Base-by-base conservation (phyloP, 805 yeast species). In the Candida tallmaniae region DNA sequence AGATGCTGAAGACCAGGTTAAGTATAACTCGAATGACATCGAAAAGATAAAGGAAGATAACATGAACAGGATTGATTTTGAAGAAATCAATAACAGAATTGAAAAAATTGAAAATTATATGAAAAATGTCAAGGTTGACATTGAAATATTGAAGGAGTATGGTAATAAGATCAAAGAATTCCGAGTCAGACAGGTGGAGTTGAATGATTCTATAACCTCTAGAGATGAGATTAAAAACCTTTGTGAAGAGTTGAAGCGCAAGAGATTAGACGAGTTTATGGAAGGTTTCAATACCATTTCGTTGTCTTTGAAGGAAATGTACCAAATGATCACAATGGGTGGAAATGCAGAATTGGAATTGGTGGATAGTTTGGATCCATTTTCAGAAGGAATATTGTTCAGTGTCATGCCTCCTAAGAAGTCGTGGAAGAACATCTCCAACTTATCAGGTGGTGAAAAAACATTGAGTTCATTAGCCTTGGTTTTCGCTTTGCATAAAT, bases 401-500 rank as follows among this genome's bases (percentile, higher is more conserved):
- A 84, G 96, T 58, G 98, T 93, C 5, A 93, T 93, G 98, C 99
- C 99, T 2, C 99, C 99, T 0, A 90, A 88, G 63, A 93, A 93
- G 58, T 81, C 94, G 24, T 93, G 99, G 99, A 83, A 84, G 53
- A 93, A 93, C 50, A 93, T 93, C 35, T 78, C 95, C 13, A 93
- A 93, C 51, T 63, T 93, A 37, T 88, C 97, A 2, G 99, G 99
- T 46, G 99, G 99, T 44, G 99, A 93, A 51, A 93, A 93, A 61
- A 93, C 99, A 0, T 71, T 93, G 42, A 83, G 95, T 49, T 90
- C 97, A 0, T 69, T 93, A 50, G 97, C 98, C 0, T 68, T 93
- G 47, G 98, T 93, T 3, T 93, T 93, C 70, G 97, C 98, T 0
- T 71, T 93, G 19, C 98, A 93, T 57, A 83, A 85, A 47, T 93